phyloP scores from a whole-genome alignment of 2,329 filamentous ascomycete species.

The Sporothrix variecibatus region DNA sequence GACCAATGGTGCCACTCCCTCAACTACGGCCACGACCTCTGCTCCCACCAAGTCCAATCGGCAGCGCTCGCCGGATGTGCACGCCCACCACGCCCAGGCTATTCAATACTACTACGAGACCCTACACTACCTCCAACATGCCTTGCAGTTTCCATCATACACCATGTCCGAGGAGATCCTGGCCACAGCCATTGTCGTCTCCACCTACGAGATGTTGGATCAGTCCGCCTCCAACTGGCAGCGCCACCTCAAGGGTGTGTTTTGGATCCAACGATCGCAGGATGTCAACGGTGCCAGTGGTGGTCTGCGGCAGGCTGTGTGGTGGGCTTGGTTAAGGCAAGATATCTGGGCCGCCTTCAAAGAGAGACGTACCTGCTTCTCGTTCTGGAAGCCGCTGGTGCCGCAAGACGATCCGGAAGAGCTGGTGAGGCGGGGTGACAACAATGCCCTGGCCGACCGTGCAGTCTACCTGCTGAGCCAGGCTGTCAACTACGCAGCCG shows the following conservation, averaged over 20 bases:
- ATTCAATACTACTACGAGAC: constrained; percentile 64
- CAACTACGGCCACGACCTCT: background rate
- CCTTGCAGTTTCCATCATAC: constrained; percentile 60
- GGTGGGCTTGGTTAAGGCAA: background rate
- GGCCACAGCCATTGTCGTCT: constrained; percentile 61
- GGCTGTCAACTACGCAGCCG: background rate
- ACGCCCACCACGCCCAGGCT: constrained; percentile 36
- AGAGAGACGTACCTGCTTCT: background rate
- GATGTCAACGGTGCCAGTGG: constrained; percentile 59
- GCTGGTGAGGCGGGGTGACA: background rate
- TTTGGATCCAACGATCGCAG: constrained; percentile 65
- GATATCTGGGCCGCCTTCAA: background rate
- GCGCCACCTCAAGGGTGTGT: constrained; percentile 63
- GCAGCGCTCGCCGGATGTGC: constrained; percentile 25
- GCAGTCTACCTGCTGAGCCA: background rate
- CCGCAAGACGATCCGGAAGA: background rate
- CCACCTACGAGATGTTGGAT: constrained; percentile 68
- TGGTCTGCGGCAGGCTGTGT: background rate
- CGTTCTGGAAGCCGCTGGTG: background rate
- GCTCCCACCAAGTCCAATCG: background rate
- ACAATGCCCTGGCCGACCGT: background rate
- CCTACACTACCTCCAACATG: constrained; percentile 61
- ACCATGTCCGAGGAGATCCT: constrained; percentile 59
- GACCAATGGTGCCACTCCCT: background rate
- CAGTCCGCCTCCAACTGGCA: constrained; percentile 49